A percentile compares a stretch with the other conserved stretches of the same genome.
phyloP scores from a whole-genome alignment of 1,284 basidiomycete genomes.

The Pterulicium gracile region DNA sequence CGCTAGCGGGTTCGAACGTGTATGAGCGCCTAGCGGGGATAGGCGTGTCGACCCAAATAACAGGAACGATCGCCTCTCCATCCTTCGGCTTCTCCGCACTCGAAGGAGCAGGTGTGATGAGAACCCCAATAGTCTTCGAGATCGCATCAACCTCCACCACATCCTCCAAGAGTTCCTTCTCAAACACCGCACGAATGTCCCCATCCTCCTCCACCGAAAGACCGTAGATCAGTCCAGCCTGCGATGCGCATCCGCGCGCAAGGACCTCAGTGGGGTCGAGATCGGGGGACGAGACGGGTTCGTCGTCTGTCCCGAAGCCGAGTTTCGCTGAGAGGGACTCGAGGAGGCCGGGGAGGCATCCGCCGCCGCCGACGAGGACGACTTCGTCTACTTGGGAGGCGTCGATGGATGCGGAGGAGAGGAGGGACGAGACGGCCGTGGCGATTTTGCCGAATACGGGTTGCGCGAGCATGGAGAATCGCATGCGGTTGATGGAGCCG shows the following conservation, averaged over 20 bases:
- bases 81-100: slow-evolving; percentile 28
- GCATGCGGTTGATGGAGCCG: slow-evolving; percentile 85
- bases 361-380: slow-evolving; percentile 84
- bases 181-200: slow-evolving; percentile 40
- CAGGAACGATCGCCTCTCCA: slow-evolving; percentile 55
- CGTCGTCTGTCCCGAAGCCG: slow-evolving; percentile 57
- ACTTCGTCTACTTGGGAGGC: slow-evolving; percentile 82
- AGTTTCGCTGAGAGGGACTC: slow-evolving; percentile 40
- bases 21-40: slow-evolving; percentile 70
- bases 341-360: slow-evolving; percentile 79
- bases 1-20: slow-evolving; percentile 57
- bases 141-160: slow-evolving; percentile 41
- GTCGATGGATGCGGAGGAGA: slow-evolving; percentile 58
- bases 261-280: slow-evolving; percentile 86
- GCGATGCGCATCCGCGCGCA: slow-evolving; percentile 81
- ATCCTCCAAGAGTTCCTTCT: slow-evolving; percentile 32
- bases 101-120: slow-evolving; percentile 53
- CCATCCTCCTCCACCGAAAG: slow-evolving; percentile 34
- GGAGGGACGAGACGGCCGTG: slow-evolving; percentile 49
- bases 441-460: slow-evolving; percentile 67
- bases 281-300: slow-evolving; percentile 14
- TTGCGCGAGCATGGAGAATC: slow-evolving; percentile 84
- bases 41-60: slow-evolving; percentile 66
- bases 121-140: slow-evolving; percentile 66
- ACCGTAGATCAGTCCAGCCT: slow-evolving; percentile 60